Evolutionary conservation across 371 early-diverging fungal genomes (phyloP).

Genomic region (Neoconidiobolus thromboides): DNA sequence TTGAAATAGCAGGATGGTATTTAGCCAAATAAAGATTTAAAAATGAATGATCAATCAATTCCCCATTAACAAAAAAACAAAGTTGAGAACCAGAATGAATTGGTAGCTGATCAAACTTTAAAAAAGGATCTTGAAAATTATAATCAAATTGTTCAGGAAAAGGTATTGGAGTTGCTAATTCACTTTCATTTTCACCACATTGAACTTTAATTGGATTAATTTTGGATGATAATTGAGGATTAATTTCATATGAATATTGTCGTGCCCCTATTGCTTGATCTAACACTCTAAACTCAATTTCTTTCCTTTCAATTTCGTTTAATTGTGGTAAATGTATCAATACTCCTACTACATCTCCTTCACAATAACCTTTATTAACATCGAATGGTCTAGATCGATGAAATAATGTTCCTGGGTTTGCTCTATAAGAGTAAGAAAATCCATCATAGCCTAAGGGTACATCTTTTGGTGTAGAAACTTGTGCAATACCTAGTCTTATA

Average conservation of each 20-base stretch:
- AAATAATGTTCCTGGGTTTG: conserved; percentile 1
- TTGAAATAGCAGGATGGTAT: conserved; percentile 2
- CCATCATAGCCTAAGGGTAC: conserved; percentile 5
- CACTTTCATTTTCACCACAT: not conserved
- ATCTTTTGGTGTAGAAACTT: not conserved
- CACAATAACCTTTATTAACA: not conserved
- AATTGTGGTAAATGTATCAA: not conserved
- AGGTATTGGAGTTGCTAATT: not conserved
- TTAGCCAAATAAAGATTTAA: conserved; percentile 1
- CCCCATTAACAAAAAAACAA: conserved; percentile 4
- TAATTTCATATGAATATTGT: conserved; percentile 2
- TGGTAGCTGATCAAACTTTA: conserved; percentile 1
- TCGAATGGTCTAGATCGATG: conserved; percentile 1
- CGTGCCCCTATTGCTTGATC: not conserved
- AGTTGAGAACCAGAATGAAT: conserved; percentile 1
- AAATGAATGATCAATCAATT: not conserved
- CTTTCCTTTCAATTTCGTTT: not conserved
- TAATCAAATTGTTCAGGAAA: not conserved
- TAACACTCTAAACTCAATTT: not conserved
- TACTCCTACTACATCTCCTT: conserved; percentile 4
- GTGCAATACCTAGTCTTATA: not conserved
- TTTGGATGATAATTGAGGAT: not conserved
- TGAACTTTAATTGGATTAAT: not conserved
- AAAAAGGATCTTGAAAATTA: not conserved
- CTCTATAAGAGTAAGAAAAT: conserved; percentile 2